Percentiles rank a stretch among this genome's conserved stretches.
Conservation (phyloP, 2,329 filamentous ascomycete species). For the Hypoxylon rubiginosum region DNA sequence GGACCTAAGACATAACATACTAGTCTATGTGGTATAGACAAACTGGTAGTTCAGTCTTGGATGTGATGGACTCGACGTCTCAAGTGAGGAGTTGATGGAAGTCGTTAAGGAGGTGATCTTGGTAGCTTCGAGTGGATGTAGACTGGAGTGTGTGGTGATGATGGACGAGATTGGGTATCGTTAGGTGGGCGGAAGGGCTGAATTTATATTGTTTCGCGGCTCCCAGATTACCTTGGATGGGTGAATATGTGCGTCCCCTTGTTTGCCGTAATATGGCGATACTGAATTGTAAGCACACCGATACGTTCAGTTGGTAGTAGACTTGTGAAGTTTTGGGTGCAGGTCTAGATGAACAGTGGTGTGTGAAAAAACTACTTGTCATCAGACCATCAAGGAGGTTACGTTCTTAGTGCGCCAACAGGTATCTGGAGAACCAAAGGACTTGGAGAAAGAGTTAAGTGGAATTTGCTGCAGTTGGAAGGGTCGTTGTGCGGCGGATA, state of each 20-base stretch:
- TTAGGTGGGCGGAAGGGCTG: slow-evolving; percentile 37
- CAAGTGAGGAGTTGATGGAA: slow-evolving; percentile 5
- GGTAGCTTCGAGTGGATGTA: slow-evolving; percentile 18
- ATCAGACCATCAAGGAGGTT: slow-evolving; percentile 35
- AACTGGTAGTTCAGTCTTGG: slow-evolving; percentile 17
- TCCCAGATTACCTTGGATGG: slow-evolving; percentile 28
- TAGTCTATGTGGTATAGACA: slow-evolving; percentile 5
- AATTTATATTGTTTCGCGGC: slow-evolving; percentile 45
- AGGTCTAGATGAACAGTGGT: slow-evolving; percentile 38
- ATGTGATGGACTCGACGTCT: slow-evolving; percentile 3
- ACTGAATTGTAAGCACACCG: slow-evolving; percentile 21
- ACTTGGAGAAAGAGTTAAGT: slow-evolving; percentile 35
- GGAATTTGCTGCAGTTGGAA: slow-evolving; percentile 40
- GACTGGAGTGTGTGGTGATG: slow-evolving; percentile 30
- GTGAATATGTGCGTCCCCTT: slow-evolving; percentile 36
- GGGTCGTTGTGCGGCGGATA: slow-evolving; percentile 25
- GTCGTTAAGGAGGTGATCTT: slow-evolving; percentile 12
- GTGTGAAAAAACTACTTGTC: slow-evolving; percentile 33
- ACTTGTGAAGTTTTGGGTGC: slow-evolving; percentile 31
- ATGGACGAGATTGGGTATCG: slow-evolving; percentile 34
- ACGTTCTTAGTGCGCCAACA: slow-evolving; percentile 27
- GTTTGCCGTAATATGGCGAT: slow-evolving; percentile 32
- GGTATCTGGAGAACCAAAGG: slow-evolving; percentile 20
- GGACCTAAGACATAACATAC: background rate
- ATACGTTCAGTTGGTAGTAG: slow-evolving; percentile 27